Percentiles rank a stretch among this genome's conserved stretches.
Conservation (phyloP, 2,329 filamentous ascomycete genomes). For the Sporothrix inflata region DNA sequence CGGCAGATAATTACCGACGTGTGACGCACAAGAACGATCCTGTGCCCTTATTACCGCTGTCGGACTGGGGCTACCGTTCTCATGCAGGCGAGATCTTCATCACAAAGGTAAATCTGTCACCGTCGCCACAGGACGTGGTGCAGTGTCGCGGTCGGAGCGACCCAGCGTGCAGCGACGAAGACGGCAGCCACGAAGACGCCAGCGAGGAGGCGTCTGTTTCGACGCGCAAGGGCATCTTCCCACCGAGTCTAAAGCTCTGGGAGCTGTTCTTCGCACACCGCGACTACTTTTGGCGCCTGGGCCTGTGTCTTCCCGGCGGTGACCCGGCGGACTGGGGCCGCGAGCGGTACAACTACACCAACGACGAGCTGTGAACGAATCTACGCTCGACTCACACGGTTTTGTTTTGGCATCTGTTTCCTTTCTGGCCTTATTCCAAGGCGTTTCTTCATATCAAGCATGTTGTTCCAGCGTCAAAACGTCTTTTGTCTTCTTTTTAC, state of each 20-base stretch:
- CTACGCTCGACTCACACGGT: background rate
- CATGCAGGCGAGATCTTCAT: slow-evolving; percentile 92
- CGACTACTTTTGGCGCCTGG: slow-evolving; percentile 95
- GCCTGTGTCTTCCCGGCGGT: slow-evolving; percentile 83
- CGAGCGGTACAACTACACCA: slow-evolving; percentile 48
- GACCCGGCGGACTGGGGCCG: slow-evolving; percentile 70
- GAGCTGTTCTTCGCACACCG: slow-evolving; percentile 90
- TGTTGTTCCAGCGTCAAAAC: background rate
- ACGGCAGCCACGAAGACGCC: slow-evolving; percentile 43
- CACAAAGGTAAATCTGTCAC: slow-evolving; percentile 69
- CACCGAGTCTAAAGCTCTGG: slow-evolving; percentile 74
- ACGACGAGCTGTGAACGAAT: slow-evolving; percentile 27
- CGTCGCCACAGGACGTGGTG: slow-evolving; percentile 67
- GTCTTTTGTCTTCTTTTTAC: background rate
- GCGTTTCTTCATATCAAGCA: slow-evolving; percentile 11
- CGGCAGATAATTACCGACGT: slow-evolving; percentile 62
- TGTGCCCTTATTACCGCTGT: slow-evolving; percentile 81
- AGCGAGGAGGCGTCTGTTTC: slow-evolving; percentile 8
- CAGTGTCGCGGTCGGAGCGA: slow-evolving; percentile 75
- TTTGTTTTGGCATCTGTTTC: background rate
- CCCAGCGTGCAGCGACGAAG: slow-evolving; percentile 68
- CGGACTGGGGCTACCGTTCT: slow-evolving; percentile 84
- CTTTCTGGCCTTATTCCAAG: background rate
- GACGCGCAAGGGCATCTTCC: slow-evolving; percentile 56
- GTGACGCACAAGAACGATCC: slow-evolving; percentile 88